Percentiles rank a stretch among this genome's conserved stretches.
Conservation (phyloP, 768 basidiomycete species). For the Termitomyces bulborhizus region DNA sequence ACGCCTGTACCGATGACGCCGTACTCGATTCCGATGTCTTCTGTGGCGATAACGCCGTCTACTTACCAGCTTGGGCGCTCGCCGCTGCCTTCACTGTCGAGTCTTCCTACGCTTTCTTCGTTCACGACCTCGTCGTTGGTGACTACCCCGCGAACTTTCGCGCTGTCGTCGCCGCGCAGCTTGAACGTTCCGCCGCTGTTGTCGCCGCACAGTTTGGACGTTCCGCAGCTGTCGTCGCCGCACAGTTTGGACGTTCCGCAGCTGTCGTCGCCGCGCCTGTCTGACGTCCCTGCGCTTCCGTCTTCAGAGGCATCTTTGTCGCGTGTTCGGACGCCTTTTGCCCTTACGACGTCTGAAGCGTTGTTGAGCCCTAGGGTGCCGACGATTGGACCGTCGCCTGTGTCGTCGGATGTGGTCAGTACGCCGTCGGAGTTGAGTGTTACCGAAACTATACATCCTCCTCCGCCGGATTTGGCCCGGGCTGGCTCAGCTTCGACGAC, state of each 20-base stretch:
- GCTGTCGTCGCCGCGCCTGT: conserved; percentile 4
- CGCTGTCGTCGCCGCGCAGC: neutral
- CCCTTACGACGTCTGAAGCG: conserved; percentile 31
- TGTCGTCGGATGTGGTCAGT: neutral
- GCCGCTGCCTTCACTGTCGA: neutral
- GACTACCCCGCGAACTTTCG: conserved; percentile 6
- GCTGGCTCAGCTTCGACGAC: conserved; percentile 23
- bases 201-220: conserved; percentile 3
- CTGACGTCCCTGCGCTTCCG: neutral
- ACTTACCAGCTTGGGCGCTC: conserved; percentile 17
- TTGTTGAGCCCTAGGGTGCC: conserved; percentile 12
- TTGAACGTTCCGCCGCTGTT: conserved; percentile 7
- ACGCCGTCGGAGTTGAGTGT: conserved; percentile 3
- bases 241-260: conserved; percentile 5
- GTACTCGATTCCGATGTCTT: conserved; percentile 22
- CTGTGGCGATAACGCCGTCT: conserved; percentile 27
- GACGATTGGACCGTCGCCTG: neutral
- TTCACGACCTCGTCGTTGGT: conserved; percentile 3
- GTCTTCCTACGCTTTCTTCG: conserved; percentile 4
- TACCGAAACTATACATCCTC: neutral
- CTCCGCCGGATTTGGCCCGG: neutral
- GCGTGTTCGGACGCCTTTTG: conserved; percentile 7
- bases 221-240: conserved; percentile 6
- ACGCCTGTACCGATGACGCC: conserved; percentile 33
- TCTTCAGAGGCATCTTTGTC: conserved; percentile 6